Evolutionary conservation across 2,329 filamentous ascomycete genomes (phyloP).

Genomic region (Ophioceras dolichostomum): DNA sequence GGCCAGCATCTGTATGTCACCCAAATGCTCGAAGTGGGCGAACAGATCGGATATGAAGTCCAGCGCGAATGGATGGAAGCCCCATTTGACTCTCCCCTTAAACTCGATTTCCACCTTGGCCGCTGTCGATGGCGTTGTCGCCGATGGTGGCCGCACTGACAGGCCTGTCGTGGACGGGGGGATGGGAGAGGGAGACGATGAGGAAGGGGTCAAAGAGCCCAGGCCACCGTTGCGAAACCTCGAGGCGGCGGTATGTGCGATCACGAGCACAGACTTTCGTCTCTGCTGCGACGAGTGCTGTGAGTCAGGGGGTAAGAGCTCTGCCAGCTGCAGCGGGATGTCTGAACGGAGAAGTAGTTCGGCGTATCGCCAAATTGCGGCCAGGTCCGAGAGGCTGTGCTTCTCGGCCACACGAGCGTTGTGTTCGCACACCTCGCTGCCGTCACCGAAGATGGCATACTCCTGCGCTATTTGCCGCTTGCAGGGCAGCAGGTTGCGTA

Average conservation of each 20-base stretch:
- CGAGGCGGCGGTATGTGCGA: conserved; percentile 50
- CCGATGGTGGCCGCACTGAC: no score
- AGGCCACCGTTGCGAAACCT: conserved; percentile 13
- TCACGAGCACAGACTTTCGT: conserved; percentile 51
- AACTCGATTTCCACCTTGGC: conserved; percentile 16
- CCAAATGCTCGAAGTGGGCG: conserved; percentile 46
- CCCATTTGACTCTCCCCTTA: conserved; percentile 55
- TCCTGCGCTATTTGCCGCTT: conserved; percentile 64
- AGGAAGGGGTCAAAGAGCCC: no score
- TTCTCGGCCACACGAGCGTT: conserved; percentile 70
- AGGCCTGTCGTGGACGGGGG: no score
- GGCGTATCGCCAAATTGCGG: conserved; percentile 74
- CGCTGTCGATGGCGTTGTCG: no score
- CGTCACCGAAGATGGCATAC: conserved; percentile 76
- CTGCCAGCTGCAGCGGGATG: conserved; percentile 56
- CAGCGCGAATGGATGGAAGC: conserved; percentile 49
- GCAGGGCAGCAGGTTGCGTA: conserved; percentile 62
- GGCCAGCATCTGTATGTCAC: conserved; percentile 58
- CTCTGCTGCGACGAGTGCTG: conserved; percentile 17
- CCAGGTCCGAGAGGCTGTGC: conserved; percentile 57
- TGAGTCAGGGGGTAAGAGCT: conserved; percentile 23
- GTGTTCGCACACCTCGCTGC: conserved; percentile 68
- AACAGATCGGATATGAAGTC: conserved; percentile 52
- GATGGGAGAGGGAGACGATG: no score
- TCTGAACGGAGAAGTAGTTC: conserved; percentile 66